Evolutionary conservation across 768 basidiomycete genomes (phyloP).

Genomic region (Tylopilus sp.): DNA sequence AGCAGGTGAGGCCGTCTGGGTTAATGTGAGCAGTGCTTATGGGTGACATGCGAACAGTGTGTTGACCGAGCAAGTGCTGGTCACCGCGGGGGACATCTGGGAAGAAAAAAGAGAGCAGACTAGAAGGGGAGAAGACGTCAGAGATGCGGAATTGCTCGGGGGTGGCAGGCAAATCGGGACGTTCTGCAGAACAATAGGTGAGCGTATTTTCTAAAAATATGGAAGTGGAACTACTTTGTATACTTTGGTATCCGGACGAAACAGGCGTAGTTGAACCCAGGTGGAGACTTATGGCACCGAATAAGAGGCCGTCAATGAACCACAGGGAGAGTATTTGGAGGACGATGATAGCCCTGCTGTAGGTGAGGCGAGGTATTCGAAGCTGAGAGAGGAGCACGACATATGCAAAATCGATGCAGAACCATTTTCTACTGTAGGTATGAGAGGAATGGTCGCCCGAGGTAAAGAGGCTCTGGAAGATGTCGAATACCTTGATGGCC

Average conservation of each 20-base stretch:
- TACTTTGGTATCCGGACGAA: slow-evolving; percentile 16
- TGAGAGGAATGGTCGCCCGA: slow-evolving; percentile 38
- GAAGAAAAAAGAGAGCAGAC: slow-evolving; percentile 41
- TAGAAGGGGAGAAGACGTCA: slow-evolving; percentile 49
- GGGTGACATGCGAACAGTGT: slow-evolving; percentile 89
- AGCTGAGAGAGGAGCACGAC: slow-evolving; percentile 54
- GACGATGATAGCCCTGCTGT: slow-evolving; percentile 57
- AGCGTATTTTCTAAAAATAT: background rate
- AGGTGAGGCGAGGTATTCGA: slow-evolving; percentile 71
- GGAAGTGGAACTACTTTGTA: slow-evolving; percentile 31
- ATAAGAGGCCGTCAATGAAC: slow-evolving; percentile 65
- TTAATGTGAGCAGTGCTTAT: slow-evolving; percentile 92
- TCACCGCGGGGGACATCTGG: slow-evolving; percentile 39
- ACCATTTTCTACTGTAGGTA: slow-evolving; percentile 64
- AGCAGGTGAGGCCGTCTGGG: slow-evolving; percentile 69
- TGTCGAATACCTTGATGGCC: slow-evolving; percentile 76
- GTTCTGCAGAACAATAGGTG: slow-evolving; percentile 21
- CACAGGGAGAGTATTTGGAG: slow-evolving; percentile 61
- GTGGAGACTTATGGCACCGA: slow-evolving; percentile 68
- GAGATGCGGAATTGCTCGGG: slow-evolving; percentile 46
- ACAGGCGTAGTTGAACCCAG: slow-evolving; percentile 28
- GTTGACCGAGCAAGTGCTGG: slow-evolving; percentile 73
- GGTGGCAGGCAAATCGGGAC: slow-evolving; percentile 39
- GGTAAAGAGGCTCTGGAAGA: slow-evolving; percentile 51
- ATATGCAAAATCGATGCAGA: slow-evolving; percentile 64